Evolutionary conservation across 176 grass and related monocot species (phyloP).

Genomic region (Cenchrus americanus): DNA sequence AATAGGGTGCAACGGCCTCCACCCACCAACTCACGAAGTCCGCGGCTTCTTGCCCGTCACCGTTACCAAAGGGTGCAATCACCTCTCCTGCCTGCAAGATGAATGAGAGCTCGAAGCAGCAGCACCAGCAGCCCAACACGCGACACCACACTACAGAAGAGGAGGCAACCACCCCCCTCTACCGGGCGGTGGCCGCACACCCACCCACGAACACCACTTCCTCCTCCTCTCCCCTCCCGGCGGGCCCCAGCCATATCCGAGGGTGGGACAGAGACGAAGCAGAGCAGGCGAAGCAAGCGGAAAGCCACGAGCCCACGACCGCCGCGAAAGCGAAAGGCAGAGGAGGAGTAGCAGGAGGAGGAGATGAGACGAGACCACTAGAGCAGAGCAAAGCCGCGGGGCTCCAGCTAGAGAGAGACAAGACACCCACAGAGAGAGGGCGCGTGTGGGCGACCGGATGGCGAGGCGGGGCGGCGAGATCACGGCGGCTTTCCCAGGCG

Average conservation of each 20-base stretch:
- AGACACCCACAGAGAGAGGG: background rate
- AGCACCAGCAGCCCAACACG: too few relatives aligned
- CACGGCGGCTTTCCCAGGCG: constrained; percentile 24
- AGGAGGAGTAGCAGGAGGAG: constrained; percentile 9
- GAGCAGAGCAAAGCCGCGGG: constrained; percentile 29
- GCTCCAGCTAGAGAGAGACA: background rate
- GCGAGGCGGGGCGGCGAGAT: constrained; percentile 49
- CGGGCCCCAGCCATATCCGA: background rate
- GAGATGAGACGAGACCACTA: constrained; percentile 22
- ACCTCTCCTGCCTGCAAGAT: background rate
- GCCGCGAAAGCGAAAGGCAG: constrained; percentile 42
- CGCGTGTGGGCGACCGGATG: constrained; percentile 8
- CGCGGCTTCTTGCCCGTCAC: background rate
- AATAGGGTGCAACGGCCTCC: constrained; percentile 28
- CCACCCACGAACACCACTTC: background rate
- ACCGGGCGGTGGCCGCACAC: constrained; percentile 16
- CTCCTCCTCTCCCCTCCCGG: background rate
- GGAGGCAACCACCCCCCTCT: background rate
- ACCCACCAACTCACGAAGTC: background rate
- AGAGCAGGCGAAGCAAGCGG: constrained; percentile 45
- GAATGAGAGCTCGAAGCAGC: too few relatives aligned
- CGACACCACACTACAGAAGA: too few relatives aligned
- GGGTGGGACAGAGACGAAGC: constrained; percentile 9
- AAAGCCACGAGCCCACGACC: constrained; percentile 27
- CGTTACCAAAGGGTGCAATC: background rate